Conservation (phyloP, 2,329 filamentous ascomycete species). For the Basipetospora sp. region DNA sequence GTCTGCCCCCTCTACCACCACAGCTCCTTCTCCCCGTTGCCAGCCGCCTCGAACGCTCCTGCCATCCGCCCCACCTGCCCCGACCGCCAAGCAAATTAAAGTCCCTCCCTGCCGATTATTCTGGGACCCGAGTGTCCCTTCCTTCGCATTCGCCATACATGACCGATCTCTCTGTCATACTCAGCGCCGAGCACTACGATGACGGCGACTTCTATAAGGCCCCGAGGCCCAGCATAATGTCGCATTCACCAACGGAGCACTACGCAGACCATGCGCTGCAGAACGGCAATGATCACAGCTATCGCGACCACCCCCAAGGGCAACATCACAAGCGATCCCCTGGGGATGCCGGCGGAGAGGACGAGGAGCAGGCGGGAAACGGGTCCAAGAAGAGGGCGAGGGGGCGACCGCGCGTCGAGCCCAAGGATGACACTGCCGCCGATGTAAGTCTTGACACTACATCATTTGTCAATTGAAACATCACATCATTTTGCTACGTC, state of each 20-base stretch:
- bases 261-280: too few species aligned
- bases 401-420: slow-evolving; percentile 60
- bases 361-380: not conserved
- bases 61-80: not conserved
- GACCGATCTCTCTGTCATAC: slow-evolving; percentile 25
- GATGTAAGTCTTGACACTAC: too few species aligned
- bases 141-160: slow-evolving; percentile 10
- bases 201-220: slow-evolving; percentile 16
- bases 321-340: too few species aligned
- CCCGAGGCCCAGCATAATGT: slow-evolving; percentile 11
- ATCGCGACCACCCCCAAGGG: too few species aligned
- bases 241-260: not conserved
- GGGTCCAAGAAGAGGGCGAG: slow-evolving; percentile 44
- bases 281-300: too few species aligned
- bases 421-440: slow-evolving; percentile 61
- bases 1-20: not conserved
- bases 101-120: not conserved
- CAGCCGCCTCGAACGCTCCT: not conserved
- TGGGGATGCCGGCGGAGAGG: too few species aligned
- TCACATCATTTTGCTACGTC: too few species aligned
- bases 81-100: not conserved
- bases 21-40: not conserved
- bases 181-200: slow-evolving; percentile 32
- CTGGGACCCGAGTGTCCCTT: not conserved
- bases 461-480: too few species aligned